These are phyloP conservation scores for Suillus discolor DNA, from an alignment of 768 basidiomycete genomes.

Conservation along the genomic window DNA sequence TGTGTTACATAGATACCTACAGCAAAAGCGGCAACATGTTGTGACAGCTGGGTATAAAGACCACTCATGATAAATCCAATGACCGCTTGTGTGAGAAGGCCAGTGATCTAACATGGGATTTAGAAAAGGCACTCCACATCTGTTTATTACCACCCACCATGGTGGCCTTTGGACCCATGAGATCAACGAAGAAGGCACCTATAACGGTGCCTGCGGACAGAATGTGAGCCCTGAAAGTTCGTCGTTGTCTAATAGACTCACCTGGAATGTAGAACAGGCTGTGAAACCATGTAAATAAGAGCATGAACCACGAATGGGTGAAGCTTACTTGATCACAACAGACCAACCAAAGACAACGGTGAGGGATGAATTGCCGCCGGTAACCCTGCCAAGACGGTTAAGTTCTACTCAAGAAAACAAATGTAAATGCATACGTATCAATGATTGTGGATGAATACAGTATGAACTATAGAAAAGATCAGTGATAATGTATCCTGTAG, in stretches of 20 bases:
- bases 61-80: conserved; percentile 93
- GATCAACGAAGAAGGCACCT: conserved; percentile 78
- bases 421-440: conserved; percentile 48
- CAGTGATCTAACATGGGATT: conserved; percentile 51
- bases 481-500: background rate
- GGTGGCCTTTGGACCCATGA: conserved; percentile 72
- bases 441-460: conserved; percentile 81
- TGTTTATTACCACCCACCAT: conserved; percentile 49
- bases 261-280: conserved; percentile 73
- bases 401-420: background rate
- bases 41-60: conserved; percentile 61
- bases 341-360: conserved; percentile 79
- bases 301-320: conserved; percentile 31
- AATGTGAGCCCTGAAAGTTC: conserved; percentile 14
- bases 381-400: conserved; percentile 46
- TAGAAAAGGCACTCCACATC: background rate
- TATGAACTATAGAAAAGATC: conserved; percentile 54
- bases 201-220: conserved; percentile 50
- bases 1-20: conserved; percentile 37
- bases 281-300: conserved; percentile 28
- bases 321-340: conserved; percentile 75
- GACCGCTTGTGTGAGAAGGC: conserved; percentile 67
- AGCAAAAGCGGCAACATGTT: conserved; percentile 74
- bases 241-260: conserved; percentile 4
- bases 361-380: conserved; percentile 53